Evolutionary conservation across 2,329 filamentous ascomycete genomes (phyloP), one percentile per base, ranked within the genome.

Genomic region (Exutisphaerella laricina): DNA sequence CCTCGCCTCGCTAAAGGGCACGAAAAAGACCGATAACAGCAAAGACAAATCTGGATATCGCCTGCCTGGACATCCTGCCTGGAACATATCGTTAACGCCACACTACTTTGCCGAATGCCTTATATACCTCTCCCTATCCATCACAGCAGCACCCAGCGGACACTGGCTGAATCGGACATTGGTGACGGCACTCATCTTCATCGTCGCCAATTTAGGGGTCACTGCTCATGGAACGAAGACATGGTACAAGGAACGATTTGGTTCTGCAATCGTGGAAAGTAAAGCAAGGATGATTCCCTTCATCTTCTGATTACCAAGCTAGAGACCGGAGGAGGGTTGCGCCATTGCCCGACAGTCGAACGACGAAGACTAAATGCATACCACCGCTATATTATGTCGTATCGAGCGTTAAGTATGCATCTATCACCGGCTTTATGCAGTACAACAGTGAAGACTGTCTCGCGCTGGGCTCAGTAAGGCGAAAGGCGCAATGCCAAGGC

Each of bases 61-160:
- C 8, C 72, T 97, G 17, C 90, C 90, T 0, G 70, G 75, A 2
- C 75, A 84, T 46, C 81, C 82, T 2, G 67, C 84, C 44, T 98
- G 97, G 64, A 71, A 71, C 32, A 71, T 73, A 44, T 65, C 94
- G 16, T 67, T 96, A 28, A 94, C 85, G 56, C 88, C 92, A 13
- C 92, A 98, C 66, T 98, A 97, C 65, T 85, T 85, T 3, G 87
- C 84, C 58, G 92, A 97, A 68, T 89, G 86, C 60, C 62, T 84
- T 29, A 79, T 96, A 45, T 97, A 98, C 62, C 60, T 88, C 14
- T 76, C 83, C n/a, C 67, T 98, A 51, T 77, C 87, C 2, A 66
- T 92, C 33, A 64, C 84, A 28, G 80, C 82, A 21, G 88, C 89
- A 1, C 88, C 89, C 0, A 57, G 67, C 5, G 84, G 80, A 8